A percentile compares a stretch with the other conserved stretches of the same genome.
Conservation (phyloP, 2,329 filamentous ascomycete species). For the Fusarium sp. region DNA sequence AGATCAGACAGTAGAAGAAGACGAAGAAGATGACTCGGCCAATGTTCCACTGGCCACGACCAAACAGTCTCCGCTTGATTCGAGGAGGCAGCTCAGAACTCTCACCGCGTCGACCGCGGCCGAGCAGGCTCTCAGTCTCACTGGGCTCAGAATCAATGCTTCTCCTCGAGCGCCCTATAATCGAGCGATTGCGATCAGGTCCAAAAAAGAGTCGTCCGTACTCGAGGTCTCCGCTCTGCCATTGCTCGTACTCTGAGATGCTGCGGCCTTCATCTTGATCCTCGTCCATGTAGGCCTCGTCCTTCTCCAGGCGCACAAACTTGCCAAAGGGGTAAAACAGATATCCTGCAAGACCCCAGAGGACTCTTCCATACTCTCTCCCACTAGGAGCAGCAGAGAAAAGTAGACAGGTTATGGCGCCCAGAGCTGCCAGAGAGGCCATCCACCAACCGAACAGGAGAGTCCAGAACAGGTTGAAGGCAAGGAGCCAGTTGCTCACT, state of each 20-base stretch:
- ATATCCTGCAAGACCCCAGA: conserved; percentile 87
- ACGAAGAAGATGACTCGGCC: conserved; percentile 95
- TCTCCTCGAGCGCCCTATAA: conserved; percentile 86
- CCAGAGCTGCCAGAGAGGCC: conserved; percentile 78
- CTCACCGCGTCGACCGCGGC: conserved; percentile 67
- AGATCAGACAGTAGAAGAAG: conserved; percentile 94
- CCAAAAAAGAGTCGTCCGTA: conserved; percentile 97
- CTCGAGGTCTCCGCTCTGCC: conserved; percentile 97
- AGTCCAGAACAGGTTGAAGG: conserved; percentile 94
- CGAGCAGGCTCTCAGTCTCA: conserved; percentile 91
- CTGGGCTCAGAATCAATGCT: conserved; percentile 87
- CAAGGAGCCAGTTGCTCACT: conserved; percentile 84
- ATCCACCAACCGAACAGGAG: conserved; percentile 97
- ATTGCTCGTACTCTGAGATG: conserved; percentile 98
- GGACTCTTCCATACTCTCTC: conserved; percentile 84
- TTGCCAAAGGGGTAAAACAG: conserved; percentile 97
- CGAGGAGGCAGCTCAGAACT: conserved; percentile 51
- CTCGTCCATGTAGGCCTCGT: conserved; percentile 94
- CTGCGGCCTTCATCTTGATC: conserved; percentile 95
- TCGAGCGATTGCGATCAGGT: conserved; percentile 79
- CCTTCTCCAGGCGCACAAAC: conserved; percentile 91
- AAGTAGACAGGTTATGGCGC: conserved; percentile 81
- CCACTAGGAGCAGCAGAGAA: conserved; percentile 85
- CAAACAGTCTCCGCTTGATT: conserved; percentile 88
- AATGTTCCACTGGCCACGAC: conserved; percentile 94